Conservation (phyloP, 1,284 basidiomycete species). For the Hypsizygus ulmarius region DNA sequence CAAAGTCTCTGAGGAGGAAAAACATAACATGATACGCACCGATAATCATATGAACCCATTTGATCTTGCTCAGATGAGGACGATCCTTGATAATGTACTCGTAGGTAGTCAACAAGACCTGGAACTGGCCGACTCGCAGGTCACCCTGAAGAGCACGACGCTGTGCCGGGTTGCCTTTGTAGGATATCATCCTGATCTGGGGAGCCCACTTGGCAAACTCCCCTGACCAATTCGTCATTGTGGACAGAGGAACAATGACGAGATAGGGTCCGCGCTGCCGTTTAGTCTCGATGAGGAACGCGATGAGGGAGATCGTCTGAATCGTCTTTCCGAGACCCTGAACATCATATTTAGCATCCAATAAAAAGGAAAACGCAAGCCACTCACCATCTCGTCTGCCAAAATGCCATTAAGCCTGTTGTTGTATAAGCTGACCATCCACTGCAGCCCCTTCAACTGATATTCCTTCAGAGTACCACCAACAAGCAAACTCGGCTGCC, state of each 20-base stretch:
- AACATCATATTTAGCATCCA: slow-evolving; percentile 18
- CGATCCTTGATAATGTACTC: slow-evolving; percentile 99
- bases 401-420: slow-evolving; percentile 96
- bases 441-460: slow-evolving; percentile 90
- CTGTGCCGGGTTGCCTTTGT: slow-evolving; percentile 91
- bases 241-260: slow-evolving; percentile 97
- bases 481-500: slow-evolving; percentile 81
- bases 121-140: slow-evolving; percentile 81
- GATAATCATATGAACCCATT: slow-evolving; percentile 99
- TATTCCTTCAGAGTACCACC: slow-evolving; percentile 91
- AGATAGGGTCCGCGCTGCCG: slow-evolving; percentile 93
- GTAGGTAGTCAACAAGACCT: slow-evolving; percentile 96
- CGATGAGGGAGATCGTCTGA: slow-evolving; percentile 94
- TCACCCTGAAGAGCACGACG: slow-evolving; percentile 75
- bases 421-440: slow-evolving; percentile 99
- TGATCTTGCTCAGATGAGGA: slow-evolving; percentile 85
- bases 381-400: slow-evolving; percentile 93
- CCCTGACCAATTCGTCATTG: slow-evolving; percentile 97
- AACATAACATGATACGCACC: slow-evolving; percentile 42
- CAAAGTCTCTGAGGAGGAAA: neutral
- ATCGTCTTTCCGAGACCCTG: slow-evolving; percentile 97
- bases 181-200: slow-evolving; percentile 78
- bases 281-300: slow-evolving; percentile 95
- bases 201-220: slow-evolving; percentile 99
- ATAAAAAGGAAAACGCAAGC: slow-evolving; percentile 3